Conservation (phyloP, 2,329 filamentous ascomycete genomes). For the Sclerotinia minor region DNA sequence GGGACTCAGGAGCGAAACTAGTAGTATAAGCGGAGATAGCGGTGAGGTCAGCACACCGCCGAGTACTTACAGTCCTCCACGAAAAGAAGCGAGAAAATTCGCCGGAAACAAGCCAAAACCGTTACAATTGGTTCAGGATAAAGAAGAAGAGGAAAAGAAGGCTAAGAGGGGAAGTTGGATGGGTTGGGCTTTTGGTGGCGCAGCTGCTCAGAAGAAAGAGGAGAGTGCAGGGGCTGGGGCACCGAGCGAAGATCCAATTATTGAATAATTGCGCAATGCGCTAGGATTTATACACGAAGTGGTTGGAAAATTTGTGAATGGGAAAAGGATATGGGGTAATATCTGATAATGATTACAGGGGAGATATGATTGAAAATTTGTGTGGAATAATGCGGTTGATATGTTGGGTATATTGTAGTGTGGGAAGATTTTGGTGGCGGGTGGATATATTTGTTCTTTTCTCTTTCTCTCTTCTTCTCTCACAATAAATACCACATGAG, state of each 20-base stretch:
- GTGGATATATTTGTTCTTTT: conserved; percentile 13
- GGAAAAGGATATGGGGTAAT: conserved; percentile 11
- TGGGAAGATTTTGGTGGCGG: background rate
- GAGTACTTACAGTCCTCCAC: conserved; percentile 52
- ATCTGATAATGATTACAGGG: conserved; percentile 6
- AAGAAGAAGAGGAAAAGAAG: conserved; percentile 47
- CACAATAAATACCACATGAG: no score
- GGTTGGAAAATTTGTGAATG: conserved; percentile 9
- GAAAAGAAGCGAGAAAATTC: conserved; percentile 59
- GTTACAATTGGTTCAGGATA: conserved; percentile 81
- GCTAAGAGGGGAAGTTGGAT: conserved; percentile 67
- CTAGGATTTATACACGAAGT: background rate
- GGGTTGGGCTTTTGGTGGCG: conserved; percentile 51
- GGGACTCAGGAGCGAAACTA: conserved; percentile 55
- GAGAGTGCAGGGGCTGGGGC: background rate
- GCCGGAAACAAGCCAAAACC: conserved; percentile 78
- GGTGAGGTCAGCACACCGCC: conserved; percentile 58
- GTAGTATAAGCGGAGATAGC: conserved; percentile 60
- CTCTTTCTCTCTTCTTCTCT: conserved; percentile 1
- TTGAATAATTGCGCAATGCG: conserved; percentile 20
- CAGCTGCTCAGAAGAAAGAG: conserved; percentile 20
- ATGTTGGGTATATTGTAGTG: background rate
- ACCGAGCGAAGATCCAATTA: conserved; percentile 19
- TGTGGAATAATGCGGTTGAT: conserved; percentile 6
- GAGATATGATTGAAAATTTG: background rate